Percentiles rank a stretch among this genome's conserved stretches.
Conservation (phyloP, 306 rosid species). For the Pyrus betulifolia region DNA sequence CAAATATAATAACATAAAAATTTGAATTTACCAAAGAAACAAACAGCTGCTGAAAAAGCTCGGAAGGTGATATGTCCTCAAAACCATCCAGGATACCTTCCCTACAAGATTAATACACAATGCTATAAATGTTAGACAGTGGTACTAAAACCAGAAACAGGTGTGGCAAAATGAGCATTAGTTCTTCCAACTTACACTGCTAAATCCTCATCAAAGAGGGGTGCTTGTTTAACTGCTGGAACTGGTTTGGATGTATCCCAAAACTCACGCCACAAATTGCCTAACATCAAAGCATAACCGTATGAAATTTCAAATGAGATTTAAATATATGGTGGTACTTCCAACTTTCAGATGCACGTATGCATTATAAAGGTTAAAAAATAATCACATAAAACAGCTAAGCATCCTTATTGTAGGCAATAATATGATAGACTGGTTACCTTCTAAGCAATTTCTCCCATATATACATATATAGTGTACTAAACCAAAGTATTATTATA, state of each 20-base stretch:
- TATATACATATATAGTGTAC: not conserved
- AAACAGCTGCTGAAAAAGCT: slow-evolving; percentile 80
- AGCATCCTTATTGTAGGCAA: not conserved
- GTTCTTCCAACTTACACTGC: slow-evolving; percentile 66
- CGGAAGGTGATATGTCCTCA: slow-evolving; percentile 74
- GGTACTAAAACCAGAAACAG: slow-evolving; percentile 5
- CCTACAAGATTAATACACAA: slow-evolving; percentile 40
- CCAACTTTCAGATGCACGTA: not conserved
- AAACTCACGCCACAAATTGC: slow-evolving; percentile 93
- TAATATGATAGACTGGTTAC: not conserved
- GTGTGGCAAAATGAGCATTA: not conserved
- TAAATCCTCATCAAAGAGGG: slow-evolving; percentile 95
- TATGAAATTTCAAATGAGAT: not conserved
- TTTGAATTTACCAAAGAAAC: slow-evolving; percentile 68
- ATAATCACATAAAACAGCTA: not conserved
- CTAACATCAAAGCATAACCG: slow-evolving; percentile 30
- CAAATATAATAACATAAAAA: not conserved
- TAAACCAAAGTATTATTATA: not conserved
- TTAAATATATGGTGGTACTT: not conserved
- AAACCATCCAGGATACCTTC: slow-evolving; percentile 78
- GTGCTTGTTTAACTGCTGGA: slow-evolving; percentile 92
- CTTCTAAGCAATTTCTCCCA: not conserved
- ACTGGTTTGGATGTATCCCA: slow-evolving; percentile 93
- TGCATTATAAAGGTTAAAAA: not conserved
- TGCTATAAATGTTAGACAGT: slow-evolving; percentile 7